A percentile compares a stretch with the other conserved stretches of the same genome.
These are phyloP conservation scores for Mortierella sp. DNA, from an alignment of 371 early-diverging fungal genomes.

Conservation along the genomic window DNA sequence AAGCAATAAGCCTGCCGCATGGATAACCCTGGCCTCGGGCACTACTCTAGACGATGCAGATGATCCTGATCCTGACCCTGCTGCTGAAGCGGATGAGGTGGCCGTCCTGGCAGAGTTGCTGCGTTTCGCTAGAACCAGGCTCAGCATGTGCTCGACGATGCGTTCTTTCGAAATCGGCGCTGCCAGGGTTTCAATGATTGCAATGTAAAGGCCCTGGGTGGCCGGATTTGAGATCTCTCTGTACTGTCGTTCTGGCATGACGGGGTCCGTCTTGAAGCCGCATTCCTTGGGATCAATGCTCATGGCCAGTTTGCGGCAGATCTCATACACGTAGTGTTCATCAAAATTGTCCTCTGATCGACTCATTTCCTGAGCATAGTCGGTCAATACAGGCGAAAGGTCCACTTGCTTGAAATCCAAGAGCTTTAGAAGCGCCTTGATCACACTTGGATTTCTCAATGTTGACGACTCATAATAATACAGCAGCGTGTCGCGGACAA, in stretches of 20 bases:
- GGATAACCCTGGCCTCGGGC: slow-evolving; percentile 45
- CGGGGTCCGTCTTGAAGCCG: slow-evolving; percentile 62
- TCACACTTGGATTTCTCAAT: slow-evolving; percentile 66
- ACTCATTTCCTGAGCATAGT: slow-evolving; percentile 62
- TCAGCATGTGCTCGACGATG: slow-evolving; percentile 58
- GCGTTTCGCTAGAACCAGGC: slow-evolving; percentile 61
- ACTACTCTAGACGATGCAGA: slow-evolving; percentile 23
- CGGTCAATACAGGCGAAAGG: slow-evolving; percentile 54
- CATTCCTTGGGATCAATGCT: slow-evolving; percentile 67
- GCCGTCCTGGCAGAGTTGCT: slow-evolving; percentile 59
- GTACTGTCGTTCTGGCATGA: slow-evolving; percentile 80
- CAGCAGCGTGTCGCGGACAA: slow-evolving; percentile 72
- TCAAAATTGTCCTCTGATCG: slow-evolving; percentile 61
- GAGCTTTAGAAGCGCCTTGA: slow-evolving; percentile 71
- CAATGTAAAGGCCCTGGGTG: slow-evolving; percentile 70
- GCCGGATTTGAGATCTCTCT: slow-evolving; percentile 84
- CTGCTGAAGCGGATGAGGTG: slow-evolving; percentile 57
- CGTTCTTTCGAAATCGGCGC: slow-evolving; percentile 60
- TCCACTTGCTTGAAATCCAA: slow-evolving; percentile 58
- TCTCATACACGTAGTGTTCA: slow-evolving; percentile 65
- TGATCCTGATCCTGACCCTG: slow-evolving; percentile 59
- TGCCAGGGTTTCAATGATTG: slow-evolving; percentile 75
- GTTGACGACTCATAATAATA: slow-evolving; percentile 76
- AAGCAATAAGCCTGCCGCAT: slow-evolving; percentile 47
- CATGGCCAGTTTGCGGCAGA: slow-evolving; percentile 66